phyloP scores from a whole-genome alignment of 371 early-diverging fungal genomes.

The Sporodiniella umbellata region DNA sequence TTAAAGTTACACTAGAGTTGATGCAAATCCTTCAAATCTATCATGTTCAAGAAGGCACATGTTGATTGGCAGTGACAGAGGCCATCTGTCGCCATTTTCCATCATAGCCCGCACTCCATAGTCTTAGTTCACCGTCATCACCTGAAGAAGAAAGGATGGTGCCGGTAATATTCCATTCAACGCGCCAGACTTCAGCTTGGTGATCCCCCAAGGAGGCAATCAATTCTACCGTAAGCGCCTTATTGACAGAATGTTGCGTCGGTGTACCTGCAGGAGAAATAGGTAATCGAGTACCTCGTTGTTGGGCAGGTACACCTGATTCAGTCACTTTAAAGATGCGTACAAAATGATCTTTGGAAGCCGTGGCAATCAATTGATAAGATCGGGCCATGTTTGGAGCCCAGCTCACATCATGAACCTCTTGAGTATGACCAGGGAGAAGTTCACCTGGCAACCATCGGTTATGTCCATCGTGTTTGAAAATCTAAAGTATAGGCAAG shows the following conservation, averaged over 20 bases:
- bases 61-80: conserved; percentile 49
- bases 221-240: conserved; percentile 49
- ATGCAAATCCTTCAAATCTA: no score
- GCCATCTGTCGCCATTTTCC: conserved; percentile 73
- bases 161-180: conserved; percentile 93
- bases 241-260: conserved; percentile 2
- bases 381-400: conserved; percentile 83
- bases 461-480: conserved; percentile 56
- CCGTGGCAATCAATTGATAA: conserved; percentile 92
- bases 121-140: conserved; percentile 86
- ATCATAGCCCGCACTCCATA: conserved; percentile 78
- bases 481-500: no score
- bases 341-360: conserved; percentile 81
- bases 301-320: conserved; percentile 17
- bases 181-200: conserved; percentile 80
- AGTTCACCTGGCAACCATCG: conserved; percentile 68
- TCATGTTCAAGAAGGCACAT: conserved; percentile 7
- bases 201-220: conserved; percentile 71
- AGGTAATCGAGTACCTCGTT: conserved; percentile 5
- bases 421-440: conserved; percentile 66
- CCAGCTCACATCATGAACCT: conserved; percentile 84
- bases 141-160: conserved; percentile 87
- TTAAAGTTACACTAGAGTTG: no score
- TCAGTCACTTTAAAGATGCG: conserved; percentile 82
- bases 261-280: conserved; percentile 17